phyloP scores from a whole-genome alignment of 2,329 filamentous ascomycete genomes.

The Arthroderma sp. region DNA sequence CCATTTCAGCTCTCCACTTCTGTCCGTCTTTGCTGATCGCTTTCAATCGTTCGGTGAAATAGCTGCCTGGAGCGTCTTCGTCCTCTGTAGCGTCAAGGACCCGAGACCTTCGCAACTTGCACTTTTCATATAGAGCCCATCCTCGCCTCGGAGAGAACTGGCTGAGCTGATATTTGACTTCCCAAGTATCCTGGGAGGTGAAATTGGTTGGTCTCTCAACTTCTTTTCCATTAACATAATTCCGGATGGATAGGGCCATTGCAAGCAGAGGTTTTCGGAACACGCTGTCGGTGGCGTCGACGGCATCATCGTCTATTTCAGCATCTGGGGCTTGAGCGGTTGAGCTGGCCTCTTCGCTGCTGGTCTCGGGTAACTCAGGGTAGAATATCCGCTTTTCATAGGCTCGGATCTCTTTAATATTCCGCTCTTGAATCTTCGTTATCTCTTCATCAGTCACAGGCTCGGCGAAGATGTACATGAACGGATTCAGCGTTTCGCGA shows the following conservation, averaged over 20 bases:
- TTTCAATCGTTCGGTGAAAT: conserved; percentile 23
- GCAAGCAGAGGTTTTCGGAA: conserved; percentile 42
- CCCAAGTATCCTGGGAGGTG: conserved; percentile 46
- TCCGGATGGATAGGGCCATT: conserved; percentile 60
- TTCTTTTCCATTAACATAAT: conserved; percentile 55
- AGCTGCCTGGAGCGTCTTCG: conserved; percentile 27
- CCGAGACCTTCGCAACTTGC: conserved; percentile 45
- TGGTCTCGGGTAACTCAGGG: conserved; percentile 16
- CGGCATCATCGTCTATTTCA: not conserved
- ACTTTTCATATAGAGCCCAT: conserved; percentile 42
- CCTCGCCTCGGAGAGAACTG: conserved; percentile 44
- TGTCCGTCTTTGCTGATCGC: conserved; percentile 45
- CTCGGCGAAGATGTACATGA: conserved; percentile 84
- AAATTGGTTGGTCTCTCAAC: conserved; percentile 50
- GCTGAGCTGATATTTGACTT: conserved; percentile 63
- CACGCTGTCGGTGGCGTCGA: conserved; percentile 8
- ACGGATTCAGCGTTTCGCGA: conserved; percentile 45
- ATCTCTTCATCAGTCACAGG: conserved; percentile 66
- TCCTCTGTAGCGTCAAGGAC: conserved; percentile 31
- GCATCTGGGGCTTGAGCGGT: conserved; percentile 8
- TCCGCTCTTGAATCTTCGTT: conserved; percentile 57
- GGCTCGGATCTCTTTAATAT: conserved; percentile 51
- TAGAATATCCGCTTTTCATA: conserved; percentile 48
- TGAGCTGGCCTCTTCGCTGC: conserved; percentile 5
- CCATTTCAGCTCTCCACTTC: conserved; percentile 44